phyloP scores from a whole-genome alignment of 306 rosid genomes.

The Comarum palustre region DNA sequence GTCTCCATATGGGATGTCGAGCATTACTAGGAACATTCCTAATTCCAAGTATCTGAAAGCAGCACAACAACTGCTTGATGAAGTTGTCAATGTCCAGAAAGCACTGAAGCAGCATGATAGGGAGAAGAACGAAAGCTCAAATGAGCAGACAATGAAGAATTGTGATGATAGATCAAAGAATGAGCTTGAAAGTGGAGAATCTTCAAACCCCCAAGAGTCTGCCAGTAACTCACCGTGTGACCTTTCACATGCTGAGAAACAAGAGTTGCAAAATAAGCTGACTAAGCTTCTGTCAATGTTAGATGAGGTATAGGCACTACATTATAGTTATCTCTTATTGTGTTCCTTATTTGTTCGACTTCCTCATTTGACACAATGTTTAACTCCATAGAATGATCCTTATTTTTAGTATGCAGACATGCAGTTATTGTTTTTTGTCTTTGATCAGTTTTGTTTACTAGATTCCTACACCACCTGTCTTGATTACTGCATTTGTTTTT shows the following conservation, averaged over 20 bases:
- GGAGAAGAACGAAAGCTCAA: constrained; percentile 37
- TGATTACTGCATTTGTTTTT: not conserved
- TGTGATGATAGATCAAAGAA: constrained; percentile 44
- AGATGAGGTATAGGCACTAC: constrained; percentile 56
- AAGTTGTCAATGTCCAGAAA: constrained; percentile 63
- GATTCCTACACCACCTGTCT: not conserved
- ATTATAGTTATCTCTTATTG: not conserved
- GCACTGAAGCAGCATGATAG: constrained; percentile 44
- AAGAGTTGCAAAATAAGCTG: constrained; percentile 68
- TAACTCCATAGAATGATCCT: not conserved
- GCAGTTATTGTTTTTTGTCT: not conserved
- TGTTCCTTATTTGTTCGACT: not conserved
- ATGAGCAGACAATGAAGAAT: constrained; percentile 33
- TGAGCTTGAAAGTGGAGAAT: constrained; percentile 41
- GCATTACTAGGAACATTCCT: constrained; percentile 47
- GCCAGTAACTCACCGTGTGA: constrained; percentile 43
- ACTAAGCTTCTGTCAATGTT: constrained; percentile 69
- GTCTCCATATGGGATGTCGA: constrained; percentile 49
- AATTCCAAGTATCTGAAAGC: constrained; percentile 70
- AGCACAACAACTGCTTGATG: constrained; percentile 72
- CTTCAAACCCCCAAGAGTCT: constrained; percentile 45
- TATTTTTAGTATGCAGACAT: not conserved
- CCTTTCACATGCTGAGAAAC: constrained; percentile 71
- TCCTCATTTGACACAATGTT: not conserved
- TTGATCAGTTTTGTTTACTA: not conserved